phyloP scores from a whole-genome alignment of 1,284 basidiomycete genomes.

The Puccinia novopanici region DNA sequence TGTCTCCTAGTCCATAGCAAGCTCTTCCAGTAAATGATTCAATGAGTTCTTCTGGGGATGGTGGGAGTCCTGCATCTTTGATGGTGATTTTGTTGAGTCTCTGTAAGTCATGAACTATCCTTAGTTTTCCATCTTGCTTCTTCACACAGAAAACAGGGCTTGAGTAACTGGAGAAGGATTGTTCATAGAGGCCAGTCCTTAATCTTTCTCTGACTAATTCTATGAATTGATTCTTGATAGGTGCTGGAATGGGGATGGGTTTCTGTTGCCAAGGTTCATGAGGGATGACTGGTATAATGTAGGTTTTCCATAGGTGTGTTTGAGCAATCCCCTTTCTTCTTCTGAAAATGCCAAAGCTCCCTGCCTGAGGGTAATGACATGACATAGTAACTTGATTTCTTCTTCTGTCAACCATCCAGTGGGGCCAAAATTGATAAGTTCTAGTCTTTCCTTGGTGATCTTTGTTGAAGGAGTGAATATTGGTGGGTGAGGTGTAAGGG shows the following conservation, averaged over 20 bases:
- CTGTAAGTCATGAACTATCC: conserved; percentile 15
- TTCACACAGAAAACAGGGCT: background rate
- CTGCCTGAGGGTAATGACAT: background rate
- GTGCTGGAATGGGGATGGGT: background rate
- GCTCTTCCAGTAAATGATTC: background rate
- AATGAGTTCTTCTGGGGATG: background rate
- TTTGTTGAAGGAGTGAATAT: background rate
- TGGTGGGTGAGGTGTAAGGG: background rate
- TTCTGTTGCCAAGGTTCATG: conserved; percentile 17
- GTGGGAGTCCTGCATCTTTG: background rate
- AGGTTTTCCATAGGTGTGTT: background rate
- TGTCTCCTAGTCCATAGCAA: background rate
- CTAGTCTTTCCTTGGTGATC: background rate
- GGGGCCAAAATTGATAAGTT: conserved; percentile 8
- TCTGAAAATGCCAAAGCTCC: background rate
- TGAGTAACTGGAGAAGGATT: too few relatives aligned
- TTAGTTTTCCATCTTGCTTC: conserved; percentile 2
- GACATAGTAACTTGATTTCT: background rate
- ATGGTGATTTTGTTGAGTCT: conserved; percentile 22
- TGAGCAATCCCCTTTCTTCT: background rate
- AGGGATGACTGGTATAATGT: conserved; percentile 18
- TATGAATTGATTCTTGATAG: background rate
- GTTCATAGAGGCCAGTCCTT: background rate
- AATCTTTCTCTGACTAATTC: background rate
- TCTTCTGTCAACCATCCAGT: background rate